Conservation (phyloP, 148 eudicot species). For the Chenopodium berlandieri region DNA sequence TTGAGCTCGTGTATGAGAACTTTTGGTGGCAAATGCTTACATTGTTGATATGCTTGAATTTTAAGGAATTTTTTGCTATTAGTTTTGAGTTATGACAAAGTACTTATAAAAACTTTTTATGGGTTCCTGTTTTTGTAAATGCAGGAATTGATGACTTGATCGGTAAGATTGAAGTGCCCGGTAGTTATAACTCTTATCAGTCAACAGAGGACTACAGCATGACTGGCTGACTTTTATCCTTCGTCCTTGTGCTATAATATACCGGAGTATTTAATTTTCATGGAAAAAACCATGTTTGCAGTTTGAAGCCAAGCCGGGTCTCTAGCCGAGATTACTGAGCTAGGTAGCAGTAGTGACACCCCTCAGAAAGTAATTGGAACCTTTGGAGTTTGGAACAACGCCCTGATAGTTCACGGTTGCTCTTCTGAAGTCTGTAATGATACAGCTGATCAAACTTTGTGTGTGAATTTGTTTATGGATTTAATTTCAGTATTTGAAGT, state of each 20-base stretch:
- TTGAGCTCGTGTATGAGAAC: neutral
- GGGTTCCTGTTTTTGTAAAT: neutral
- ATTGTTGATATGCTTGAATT: too few relatives aligned
- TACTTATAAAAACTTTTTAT: neutral
- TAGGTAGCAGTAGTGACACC: conserved; percentile 29
- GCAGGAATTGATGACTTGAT: conserved; percentile 71
- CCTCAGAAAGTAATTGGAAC: conserved; percentile 6
- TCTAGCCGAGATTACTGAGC: conserved; percentile 38
- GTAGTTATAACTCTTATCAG: conserved; percentile 46
- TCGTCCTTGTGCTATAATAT: neutral
- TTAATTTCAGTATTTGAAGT: conserved; percentile 8
- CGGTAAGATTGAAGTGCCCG: conserved; percentile 63
- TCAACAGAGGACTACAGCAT: conserved; percentile 58
- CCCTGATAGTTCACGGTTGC: neutral
- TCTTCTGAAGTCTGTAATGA: conserved; percentile 11
- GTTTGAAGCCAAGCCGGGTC: conserved; percentile 41
- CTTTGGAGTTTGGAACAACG: conserved; percentile 20
- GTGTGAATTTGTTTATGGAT: conserved; percentile 7
- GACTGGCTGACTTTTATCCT: conserved; percentile 39
- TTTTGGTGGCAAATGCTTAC: neutral
- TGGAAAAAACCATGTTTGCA: conserved; percentile 12
- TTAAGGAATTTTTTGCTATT: neutral
- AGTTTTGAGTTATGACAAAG: neutral
- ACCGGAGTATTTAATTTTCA: neutral
- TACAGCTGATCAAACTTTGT: conserved; percentile 7